These are phyloP conservation scores for Scedosporium dehoogii DNA, from an alignment of 2,329 filamentous ascomycete species.

Conservation along the genomic window DNA sequence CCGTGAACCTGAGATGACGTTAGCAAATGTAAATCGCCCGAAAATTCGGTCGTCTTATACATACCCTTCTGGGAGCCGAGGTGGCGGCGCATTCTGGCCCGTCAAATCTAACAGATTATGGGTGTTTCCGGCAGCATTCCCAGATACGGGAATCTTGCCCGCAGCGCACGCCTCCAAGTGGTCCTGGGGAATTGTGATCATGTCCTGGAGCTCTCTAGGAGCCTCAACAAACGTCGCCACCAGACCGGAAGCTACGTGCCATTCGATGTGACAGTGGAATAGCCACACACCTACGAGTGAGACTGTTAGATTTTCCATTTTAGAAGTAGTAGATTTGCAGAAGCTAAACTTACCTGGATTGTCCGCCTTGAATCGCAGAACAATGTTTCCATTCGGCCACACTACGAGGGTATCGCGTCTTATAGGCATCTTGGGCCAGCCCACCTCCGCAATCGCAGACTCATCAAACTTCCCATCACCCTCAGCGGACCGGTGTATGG, in stretches of 20 bases:
- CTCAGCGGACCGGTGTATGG: constrained; percentile 45
- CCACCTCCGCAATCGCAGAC: constrained; percentile 25
- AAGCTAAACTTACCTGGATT: constrained; percentile 24
- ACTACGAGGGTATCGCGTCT: constrained; percentile 39
- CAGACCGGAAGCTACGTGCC: constrained; percentile 37
- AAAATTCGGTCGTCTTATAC: constrained; percentile 12
- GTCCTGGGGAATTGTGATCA: constrained; percentile 43
- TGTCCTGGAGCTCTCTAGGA: constrained; percentile 32
- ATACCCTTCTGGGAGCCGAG: constrained; percentile 53
- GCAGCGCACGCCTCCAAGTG: constrained; percentile 31
- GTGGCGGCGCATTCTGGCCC: constrained; percentile 37
- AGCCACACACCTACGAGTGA: constrained; percentile 24
- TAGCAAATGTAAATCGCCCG: constrained; percentile 4
- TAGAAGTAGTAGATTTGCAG: background rate
- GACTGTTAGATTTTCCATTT: constrained; percentile 11
- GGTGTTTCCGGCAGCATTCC: constrained; percentile 53
- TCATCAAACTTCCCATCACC: constrained; percentile 45
- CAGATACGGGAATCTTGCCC: constrained; percentile 29
- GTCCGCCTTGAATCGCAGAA: constrained; percentile 33
- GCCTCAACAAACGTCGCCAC: constrained; percentile 21
- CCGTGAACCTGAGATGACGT: constrained; percentile 43
- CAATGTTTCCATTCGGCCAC: constrained; percentile 35
- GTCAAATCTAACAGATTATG: constrained; percentile 38
- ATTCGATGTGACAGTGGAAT: constrained; percentile 41
- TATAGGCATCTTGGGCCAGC: constrained; percentile 28